Evolutionary conservation across 352 stramenopile species (phyloP), one percentile per base, ranked within the genome.

Genomic region (Phytophthora palmivora): DNA sequence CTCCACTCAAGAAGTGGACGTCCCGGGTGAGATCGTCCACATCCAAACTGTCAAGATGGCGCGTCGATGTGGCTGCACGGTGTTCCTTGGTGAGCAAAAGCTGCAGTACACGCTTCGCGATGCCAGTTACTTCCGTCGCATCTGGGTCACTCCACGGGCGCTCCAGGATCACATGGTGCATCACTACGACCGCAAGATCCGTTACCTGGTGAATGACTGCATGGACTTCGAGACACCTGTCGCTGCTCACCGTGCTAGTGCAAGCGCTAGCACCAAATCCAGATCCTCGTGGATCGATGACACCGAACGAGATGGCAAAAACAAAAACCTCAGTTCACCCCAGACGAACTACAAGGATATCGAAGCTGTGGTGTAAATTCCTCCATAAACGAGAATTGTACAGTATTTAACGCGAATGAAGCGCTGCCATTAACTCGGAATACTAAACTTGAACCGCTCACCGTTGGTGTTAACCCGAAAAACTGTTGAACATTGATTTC

Each of bases 141-240:
- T 93, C 37, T 87, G 68, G 67, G 71, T 87, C 43, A 93, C 72
- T 24, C 60, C 77, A 2, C 84, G 79, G 26, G 74, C 82, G 3
- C 16, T 88, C 45, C 71, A 84, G 50, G 84, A 93, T 53, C 84
- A 93, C 68, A 87, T 93, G 74, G 76, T 88, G n/a, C 82, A 93
- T 55, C 84, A 93, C 60, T 93, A 93, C 60, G 84, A 91, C 69
- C 80, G 83, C 37, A 84, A 82, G 62, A 88, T 93, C 46, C 62
- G 68, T 21, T 78, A 74, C 41, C 59, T 93, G 18, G 72, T 87
- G 30, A 58, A 67, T 44, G 63, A 88, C 33, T 88, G 79, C 63
- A 68, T 90, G 48, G 78, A 83, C 32, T 84, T 83, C 38, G 70
- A 76, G 41, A 66, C 67, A 15, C 62, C 58, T 2, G 62, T 67